These are phyloP conservation scores for Cytidiella melzeri DNA, from an alignment of 768 basidiomycete genomes.

Conservation along the genomic window DNA sequence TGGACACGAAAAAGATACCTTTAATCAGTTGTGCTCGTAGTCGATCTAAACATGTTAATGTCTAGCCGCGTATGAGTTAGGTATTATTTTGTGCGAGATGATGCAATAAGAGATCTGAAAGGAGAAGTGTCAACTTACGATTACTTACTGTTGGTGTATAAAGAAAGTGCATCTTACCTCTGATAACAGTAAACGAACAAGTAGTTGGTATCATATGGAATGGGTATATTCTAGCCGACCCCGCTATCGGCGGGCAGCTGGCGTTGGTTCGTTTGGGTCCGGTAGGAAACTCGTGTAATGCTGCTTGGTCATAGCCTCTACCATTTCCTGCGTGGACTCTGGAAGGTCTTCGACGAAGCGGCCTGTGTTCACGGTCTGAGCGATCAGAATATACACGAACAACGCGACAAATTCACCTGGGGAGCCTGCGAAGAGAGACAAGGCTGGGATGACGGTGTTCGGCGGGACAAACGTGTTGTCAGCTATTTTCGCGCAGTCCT, in stretches of 20 bases:
- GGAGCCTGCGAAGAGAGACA: conserved; percentile 81
- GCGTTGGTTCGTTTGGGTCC: conserved; percentile 5
- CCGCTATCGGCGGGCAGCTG: not conserved
- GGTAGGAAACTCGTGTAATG: conserved; percentile 72
- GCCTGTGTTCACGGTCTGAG: conserved; percentile 52
- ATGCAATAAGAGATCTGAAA: too few relatives aligned
- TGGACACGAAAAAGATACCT: too few relatives aligned
- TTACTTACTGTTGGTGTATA: too few relatives aligned
- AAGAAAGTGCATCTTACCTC: too few relatives aligned
- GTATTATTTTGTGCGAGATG: too few relatives aligned
- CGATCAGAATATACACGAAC: not conserved
- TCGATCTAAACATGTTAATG: too few relatives aligned
- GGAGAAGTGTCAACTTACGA: too few relatives aligned
- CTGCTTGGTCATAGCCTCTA: conserved; percentile 80
- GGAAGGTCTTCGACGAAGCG: conserved; percentile 80
- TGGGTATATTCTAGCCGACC: not conserved
- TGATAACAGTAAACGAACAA: too few relatives aligned
- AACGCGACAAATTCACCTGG: conserved; percentile 53
- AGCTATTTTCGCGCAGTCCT: conserved; percentile 87
- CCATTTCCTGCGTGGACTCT: conserved; percentile 89
- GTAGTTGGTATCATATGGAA: not conserved
- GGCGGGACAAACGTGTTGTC: conserved; percentile 89
- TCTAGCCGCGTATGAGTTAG: too few relatives aligned
- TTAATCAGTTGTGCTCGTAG: too few relatives aligned
- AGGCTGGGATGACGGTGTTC: conserved; percentile 86